A percentile compares a stretch with the other conserved stretches of the same genome.
phyloP scores from a whole-genome alignment of 2,329 filamentous ascomycete species.

The Corynespora cassiicola region DNA sequence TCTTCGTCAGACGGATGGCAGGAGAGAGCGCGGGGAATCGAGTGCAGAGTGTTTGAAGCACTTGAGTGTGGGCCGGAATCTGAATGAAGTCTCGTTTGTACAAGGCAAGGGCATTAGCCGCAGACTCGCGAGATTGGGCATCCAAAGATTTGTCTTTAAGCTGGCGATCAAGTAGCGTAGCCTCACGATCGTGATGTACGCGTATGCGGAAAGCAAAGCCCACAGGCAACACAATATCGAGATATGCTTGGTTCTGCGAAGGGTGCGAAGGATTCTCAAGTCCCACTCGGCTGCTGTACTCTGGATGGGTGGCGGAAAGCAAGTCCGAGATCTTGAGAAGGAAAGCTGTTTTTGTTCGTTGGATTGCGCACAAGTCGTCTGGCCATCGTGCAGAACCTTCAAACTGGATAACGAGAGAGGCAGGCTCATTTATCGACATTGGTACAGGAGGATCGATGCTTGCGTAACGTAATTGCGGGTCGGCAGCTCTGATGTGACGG shows the following conservation, averaged over 20 bases:
- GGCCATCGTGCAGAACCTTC: conserved; percentile 95
- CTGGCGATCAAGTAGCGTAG: conserved; percentile 78
- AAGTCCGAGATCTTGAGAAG: conserved; percentile 75
- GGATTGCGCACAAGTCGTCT: conserved; percentile 87
- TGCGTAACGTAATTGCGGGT: conserved; percentile 75
- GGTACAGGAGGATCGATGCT: conserved; percentile 64
- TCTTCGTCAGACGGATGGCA: conserved; percentile 83
- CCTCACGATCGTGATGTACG: conserved; percentile 88
- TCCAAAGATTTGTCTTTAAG: conserved; percentile 76
- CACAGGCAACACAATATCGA: conserved; percentile 78
- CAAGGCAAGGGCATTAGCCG: conserved; percentile 71
- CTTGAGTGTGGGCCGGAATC: conserved; percentile 80
- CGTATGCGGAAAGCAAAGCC: conserved; percentile 82
- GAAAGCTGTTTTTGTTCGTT: conserved; percentile 92
- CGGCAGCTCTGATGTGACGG: conserved; percentile 77
- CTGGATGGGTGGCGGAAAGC: conserved; percentile 67
- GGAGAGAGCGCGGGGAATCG: conserved; percentile 80
- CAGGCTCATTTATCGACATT: conserved; percentile 59
- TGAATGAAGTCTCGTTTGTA: conserved; percentile 77
- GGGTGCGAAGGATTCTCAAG: conserved; percentile 76
- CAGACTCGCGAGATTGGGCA: conserved; percentile 70
- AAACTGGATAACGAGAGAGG: conserved; percentile 86
- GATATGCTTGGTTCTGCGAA: conserved; percentile 77
- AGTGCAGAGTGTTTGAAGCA: conserved; percentile 79
- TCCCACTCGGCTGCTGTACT: conserved; percentile 73